These are phyloP conservation scores for Chrysanthemum makinoi DNA, from an alignment of 129 eudicot genomes.

Conservation along the genomic window DNA sequence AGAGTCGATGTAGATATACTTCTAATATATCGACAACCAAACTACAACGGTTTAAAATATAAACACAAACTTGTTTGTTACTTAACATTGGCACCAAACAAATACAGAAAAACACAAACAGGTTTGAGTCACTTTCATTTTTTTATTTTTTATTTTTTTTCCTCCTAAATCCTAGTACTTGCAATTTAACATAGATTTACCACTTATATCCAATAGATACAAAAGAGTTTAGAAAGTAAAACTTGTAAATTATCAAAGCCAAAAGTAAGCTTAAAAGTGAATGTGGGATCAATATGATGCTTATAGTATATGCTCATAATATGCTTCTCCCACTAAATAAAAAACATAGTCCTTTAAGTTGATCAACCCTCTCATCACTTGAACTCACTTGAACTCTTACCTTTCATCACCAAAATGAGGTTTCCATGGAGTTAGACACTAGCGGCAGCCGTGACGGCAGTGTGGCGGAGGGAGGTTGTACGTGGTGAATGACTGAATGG, in stretches of 20 bases:
- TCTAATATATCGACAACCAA: no score
- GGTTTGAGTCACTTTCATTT: no score
- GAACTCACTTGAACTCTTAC: background rate
- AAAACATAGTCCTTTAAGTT: slow-evolving; percentile 21
- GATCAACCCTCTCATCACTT: slow-evolving; percentile 6
- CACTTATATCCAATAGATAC: no score
- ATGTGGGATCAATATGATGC: slow-evolving; percentile 35
- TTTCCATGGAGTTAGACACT: slow-evolving; percentile 2
- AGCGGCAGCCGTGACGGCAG: background rate
- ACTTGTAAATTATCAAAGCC: background rate
- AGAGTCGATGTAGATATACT: no score
- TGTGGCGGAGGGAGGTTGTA: background rate
- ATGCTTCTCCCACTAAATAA: slow-evolving; percentile 43
- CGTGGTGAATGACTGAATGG: background rate
- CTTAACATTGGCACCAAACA: no score
- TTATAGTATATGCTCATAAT: slow-evolving; percentile 50
- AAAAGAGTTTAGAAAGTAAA: background rate
- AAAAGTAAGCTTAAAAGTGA: background rate
- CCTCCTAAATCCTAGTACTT: no score
- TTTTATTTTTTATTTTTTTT: no score
- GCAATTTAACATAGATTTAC: no score
- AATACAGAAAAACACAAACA: no score
- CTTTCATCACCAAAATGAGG: slow-evolving; percentile 15
- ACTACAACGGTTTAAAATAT: no score
- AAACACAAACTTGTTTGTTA: no score